Evolutionary conservation across 108 stramenopile genomes (phyloP), one percentile per base, ranked within the genome.

Genomic region (Skeletonema menzelii): DNA sequence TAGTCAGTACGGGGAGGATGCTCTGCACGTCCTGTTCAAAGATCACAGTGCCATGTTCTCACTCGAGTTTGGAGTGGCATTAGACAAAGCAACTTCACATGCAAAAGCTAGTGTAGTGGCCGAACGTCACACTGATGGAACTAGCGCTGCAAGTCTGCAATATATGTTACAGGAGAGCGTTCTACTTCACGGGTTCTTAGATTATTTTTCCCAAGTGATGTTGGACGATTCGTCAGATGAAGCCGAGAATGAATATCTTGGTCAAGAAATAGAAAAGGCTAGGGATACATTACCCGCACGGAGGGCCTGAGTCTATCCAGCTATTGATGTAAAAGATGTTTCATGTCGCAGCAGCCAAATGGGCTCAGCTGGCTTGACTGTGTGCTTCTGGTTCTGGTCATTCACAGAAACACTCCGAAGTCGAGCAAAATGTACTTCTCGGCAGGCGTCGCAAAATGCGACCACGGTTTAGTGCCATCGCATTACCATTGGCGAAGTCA

Each of bases 121-220:
- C 0, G 76, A 77, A 69, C 76, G 76, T 22, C 76, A 77, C 31
- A 77, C 68, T 15, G 76, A 86, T 46, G 86, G 86, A 38, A 64
- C 46, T 19, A 63, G 60, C 15, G 86, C 88, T 30, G 74, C 85
- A 6, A 77, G 76, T 49, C 70, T 93, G 55, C 79, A 85, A 63
- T 90, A 90, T 42, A 47, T 73, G 70, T 76, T 93, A n/a, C 89
- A 93, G 62, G 92, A 93, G 76, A 86, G 84, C 31, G 77, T 93
- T n/a, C 47, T 89, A 65, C 62, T 93, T 31, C 92, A 93, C 67
- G 76, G 76, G 5, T 19, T 93, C 2, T 70, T 93, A 58, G 92
- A 93, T 79, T 86, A 87, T 55, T 64, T 90, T 15, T 27, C 79
- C 13, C 78, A 55, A 11, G 68, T 89, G 38, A 85, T 89, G 38